phyloP scores from a whole-genome alignment of 2,329 filamentous ascomycete genomes.

The Diaporthe sp. region DNA sequence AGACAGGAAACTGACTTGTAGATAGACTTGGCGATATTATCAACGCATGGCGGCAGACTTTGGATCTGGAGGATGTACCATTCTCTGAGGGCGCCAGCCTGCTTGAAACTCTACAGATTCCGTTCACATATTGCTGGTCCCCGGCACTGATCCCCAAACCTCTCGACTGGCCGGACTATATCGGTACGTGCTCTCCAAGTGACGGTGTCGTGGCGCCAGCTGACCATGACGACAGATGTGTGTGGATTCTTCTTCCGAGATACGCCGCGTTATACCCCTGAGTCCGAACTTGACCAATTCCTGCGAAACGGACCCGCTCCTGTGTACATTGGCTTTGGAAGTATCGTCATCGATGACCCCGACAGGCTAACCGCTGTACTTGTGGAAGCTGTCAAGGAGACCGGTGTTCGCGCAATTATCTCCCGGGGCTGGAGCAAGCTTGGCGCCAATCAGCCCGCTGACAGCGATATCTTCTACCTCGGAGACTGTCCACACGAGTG shows the following conservation, averaged over 20 bases:
- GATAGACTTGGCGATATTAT: no score
- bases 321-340: constrained; percentile 57
- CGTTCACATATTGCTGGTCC: neutral
- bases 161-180: neutral
- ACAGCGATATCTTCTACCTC: no score
- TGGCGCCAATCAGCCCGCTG: no score
- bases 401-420: constrained; percentile 61
- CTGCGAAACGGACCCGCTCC: constrained; percentile 50
- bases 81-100: neutral
- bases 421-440: constrained; percentile 48
- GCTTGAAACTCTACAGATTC: neutral
- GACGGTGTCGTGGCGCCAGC: no score
- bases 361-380: constrained; percentile 50
- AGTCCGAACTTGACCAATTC: neutral
- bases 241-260: constrained; percentile 19
- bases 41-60: no score
- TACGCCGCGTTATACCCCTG: neutral
- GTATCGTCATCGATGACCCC: constrained; percentile 59
- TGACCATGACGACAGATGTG: constrained; percentile 9
- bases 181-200: no score
- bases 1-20: no score
- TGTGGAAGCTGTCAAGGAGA: constrained; percentile 50
- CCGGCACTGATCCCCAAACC: neutral
- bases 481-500: no score
- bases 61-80: no score